Evolutionary conservation across 2,329 filamentous ascomycete species (phyloP), one percentile per base, ranked within the genome.

Genomic region (Diaporthe destruens): DNA sequence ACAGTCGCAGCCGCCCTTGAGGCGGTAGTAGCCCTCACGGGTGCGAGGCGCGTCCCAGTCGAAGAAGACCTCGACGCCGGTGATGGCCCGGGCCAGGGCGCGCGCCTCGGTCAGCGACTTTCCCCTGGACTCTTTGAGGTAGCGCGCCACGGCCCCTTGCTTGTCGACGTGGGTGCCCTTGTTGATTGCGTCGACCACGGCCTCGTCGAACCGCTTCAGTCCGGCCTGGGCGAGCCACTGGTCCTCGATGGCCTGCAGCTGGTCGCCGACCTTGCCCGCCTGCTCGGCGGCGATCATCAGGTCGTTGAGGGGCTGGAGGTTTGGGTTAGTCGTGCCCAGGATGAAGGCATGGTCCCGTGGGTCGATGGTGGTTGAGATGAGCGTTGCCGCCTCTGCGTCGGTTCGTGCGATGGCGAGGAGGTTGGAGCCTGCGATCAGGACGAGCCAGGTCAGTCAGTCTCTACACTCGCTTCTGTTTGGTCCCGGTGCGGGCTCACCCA

Each of bases 351-450:
- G 96, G 84, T 99, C 96, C 78, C 96, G 93, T 73, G 93, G 92
- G 85, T 99, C 96, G 81, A 99, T 98, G 78, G 94, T 98, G 44
- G 94, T 96, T 75, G 94, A 97, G 86, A 99, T 97, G 78, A 99
- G 92, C 6, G 96, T 99, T 44, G 96, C 96, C 69, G 96, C 96
- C 87, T 99, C 96, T 77, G 96, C 97, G 84, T 99, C 96, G 73
- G 96, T 99, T 79, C 96, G 93, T 69, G 96, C 96, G 76, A 99
- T 91, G 77, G 94, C 94, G 51, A 99, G 85, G 75, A 99, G 92
- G 80, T 99, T 94, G 75, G 91, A 89, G 76, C 94, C 91, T 93
- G 75, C 29, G 11, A 18, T 25, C 18, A 25, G 5, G 16, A 68
- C 76, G 44, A 75, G 53, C 36, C 23, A 14, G 16, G 39, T 25